A percentile compares a stretch with the other conserved stretches of the same genome.
These are phyloP conservation scores for Kwoniella mangroviensis DNA, from an alignment of 768 basidiomycete genomes.

Conservation along the genomic window DNA sequence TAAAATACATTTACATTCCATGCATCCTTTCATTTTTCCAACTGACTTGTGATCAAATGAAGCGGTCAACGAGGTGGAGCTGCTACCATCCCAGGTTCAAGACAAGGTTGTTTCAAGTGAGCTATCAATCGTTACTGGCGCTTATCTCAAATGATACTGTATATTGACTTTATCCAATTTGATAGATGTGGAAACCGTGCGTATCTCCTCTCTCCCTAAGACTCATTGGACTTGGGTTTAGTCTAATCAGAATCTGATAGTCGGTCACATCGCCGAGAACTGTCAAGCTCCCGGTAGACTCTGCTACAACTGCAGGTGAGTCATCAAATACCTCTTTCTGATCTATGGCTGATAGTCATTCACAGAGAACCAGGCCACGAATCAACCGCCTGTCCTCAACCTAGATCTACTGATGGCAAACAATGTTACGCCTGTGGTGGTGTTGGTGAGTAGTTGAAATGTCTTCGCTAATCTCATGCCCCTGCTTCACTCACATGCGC, in stretches of 20 bases:
- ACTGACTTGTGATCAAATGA: neutral
- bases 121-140: neutral
- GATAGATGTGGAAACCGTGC: constrained; percentile 84
- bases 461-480: too few relatives aligned
- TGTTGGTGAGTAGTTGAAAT: constrained; percentile 77
- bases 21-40: neutral
- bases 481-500: neutral
- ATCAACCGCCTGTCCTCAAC: constrained; percentile 82
- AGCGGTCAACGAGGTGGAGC: constrained; percentile 27
- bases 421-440: constrained; percentile 94
- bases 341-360: neutral
- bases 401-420: constrained; percentile 78
- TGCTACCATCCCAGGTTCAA: constrained; percentile 46
- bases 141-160: neutral
- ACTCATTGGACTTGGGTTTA: constrained; percentile 31
- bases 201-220: constrained; percentile 44
- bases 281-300: constrained; percentile 85
- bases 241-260: constrained; percentile 60
- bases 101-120: constrained; percentile 55
- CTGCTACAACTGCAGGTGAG: constrained; percentile 80
- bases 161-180: neutral
- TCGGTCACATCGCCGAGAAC: constrained; percentile 91
- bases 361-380: constrained; percentile 84
- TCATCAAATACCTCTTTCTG: constrained; percentile 2
- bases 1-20: neutral